phyloP scores from a whole-genome alignment of 1,284 basidiomycete species.

The Cryptococcus sp. region DNA sequence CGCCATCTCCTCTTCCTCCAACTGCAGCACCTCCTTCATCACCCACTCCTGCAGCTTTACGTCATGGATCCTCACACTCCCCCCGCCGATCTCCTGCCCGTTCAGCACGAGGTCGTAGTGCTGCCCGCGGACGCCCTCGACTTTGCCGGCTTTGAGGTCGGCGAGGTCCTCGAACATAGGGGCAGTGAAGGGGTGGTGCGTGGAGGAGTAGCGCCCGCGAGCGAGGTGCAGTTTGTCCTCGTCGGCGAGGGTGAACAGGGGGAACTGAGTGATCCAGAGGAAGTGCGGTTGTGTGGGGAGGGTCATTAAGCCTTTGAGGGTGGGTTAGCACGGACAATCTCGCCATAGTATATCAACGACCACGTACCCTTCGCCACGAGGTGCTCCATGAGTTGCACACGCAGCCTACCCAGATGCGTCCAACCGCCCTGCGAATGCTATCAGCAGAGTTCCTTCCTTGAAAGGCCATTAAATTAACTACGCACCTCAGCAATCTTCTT shows the following conservation, averaged over 20 bases:
- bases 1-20: conserved; percentile 65
- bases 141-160: conserved; percentile 64
- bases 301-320: conserved; percentile 55
- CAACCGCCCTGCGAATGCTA: conserved; percentile 66
- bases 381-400: conserved; percentile 63
- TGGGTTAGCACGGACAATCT: conserved; percentile 1
- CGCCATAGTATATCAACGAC: too few relatives aligned
- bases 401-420: conserved; percentile 71
- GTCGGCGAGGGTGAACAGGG: conserved; percentile 84
- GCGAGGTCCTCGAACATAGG: conserved; percentile 85
- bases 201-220: conserved; percentile 79
- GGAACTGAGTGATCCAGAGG: conserved; percentile 93
- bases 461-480: conserved; percentile 12
- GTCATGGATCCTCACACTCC: conserved; percentile 89
- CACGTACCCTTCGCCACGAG: conserved; percentile 63
- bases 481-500: conserved; percentile 54
- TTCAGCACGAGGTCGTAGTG: conserved; percentile 97
- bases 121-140: conserved; percentile 76
- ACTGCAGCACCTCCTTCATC: conserved; percentile 72
- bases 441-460: conserved; percentile 3
- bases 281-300: conserved; percentile 69
- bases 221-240: conserved; percentile 81
- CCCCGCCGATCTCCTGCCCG: conserved; percentile 89
- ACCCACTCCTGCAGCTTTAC: conserved; percentile 78
- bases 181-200: conserved; percentile 94